Evolutionary conservation across 1,284 basidiomycete species (phyloP).

Genomic region (Pseudozyma thailandica): DNA sequence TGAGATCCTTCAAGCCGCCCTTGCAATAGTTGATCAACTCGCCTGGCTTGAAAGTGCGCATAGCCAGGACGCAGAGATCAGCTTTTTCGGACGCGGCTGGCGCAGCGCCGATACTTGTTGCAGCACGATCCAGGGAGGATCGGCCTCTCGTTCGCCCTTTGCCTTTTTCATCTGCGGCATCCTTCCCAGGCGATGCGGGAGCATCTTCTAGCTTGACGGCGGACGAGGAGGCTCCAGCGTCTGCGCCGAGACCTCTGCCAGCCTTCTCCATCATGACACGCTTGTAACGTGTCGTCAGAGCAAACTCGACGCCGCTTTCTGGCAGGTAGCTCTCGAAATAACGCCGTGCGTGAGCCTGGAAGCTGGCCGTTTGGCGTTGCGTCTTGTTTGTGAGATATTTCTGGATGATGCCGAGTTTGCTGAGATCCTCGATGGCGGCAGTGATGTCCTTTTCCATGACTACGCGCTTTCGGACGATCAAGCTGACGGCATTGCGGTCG

Average conservation of each 20-base stretch:
- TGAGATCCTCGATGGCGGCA: constrained; percentile 57
- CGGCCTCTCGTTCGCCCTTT: constrained; percentile 33
- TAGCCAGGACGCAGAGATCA: constrained; percentile 88
- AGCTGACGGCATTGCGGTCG: constrained; percentile 55
- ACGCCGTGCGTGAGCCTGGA: constrained; percentile 58
- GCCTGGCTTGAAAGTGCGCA: constrained; percentile 77
- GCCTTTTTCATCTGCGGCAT: constrained; percentile 20
- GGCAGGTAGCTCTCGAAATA: constrained; percentile 67
- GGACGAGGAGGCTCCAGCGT: constrained; percentile 20
- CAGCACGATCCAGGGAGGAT: constrained; percentile 46
- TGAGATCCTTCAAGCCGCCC: constrained; percentile 68
- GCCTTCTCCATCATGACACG: constrained; percentile 52
- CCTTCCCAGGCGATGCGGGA: constrained; percentile 12
- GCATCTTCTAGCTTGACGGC: constrained; percentile 29
- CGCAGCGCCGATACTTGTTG: constrained; percentile 43
- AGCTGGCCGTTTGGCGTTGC: constrained; percentile 50
- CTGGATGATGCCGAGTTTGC: constrained; percentile 57
- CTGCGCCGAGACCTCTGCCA: constrained; percentile 14
- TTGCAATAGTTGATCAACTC: constrained; percentile 82
- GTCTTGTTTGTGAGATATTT: constrained; percentile 59
- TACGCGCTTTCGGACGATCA: constrained; percentile 57
- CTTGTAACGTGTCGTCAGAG: constrained; percentile 62
- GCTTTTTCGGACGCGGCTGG: constrained; percentile 75
- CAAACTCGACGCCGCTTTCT: constrained; percentile 65
- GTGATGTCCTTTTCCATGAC: constrained; percentile 58